Base-by-base conservation (phyloP, 192 early-diverging fungal genomes). In the Haplosporangium gracile region DNA sequence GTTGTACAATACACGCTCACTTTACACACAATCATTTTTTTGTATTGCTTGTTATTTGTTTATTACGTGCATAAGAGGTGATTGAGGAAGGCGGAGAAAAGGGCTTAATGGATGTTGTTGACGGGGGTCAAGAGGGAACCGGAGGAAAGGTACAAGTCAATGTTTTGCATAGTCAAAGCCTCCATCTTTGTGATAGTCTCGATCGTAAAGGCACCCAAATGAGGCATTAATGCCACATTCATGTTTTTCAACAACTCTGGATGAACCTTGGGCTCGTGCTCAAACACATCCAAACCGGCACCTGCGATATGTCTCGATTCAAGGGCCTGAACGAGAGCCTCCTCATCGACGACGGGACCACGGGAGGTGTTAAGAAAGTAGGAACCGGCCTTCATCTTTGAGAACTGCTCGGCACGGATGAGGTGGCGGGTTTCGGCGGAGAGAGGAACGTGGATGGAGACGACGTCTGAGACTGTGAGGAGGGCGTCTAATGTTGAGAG, bases 271-370 rank as follows among this genome's bases (percentile, higher is more conserved):
- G 90, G 90, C 53, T 91, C 90, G 10, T 85, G 42, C 57, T 91
- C 90, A 88, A 90, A 90, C 43, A 91, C 90, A 80, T 91, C 90
- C 29, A 91, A 49, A 3, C 89, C 90, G 1, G 90, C 90, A 20
- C 89, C 90, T 0, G 75, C 83, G 18, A 91, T 45, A 34, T 89
- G 81, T 15, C 90, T 89, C 9, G 77, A 76, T 29, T 89, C 74
- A 2, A 91, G 63, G 20, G 83, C 88, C 24, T 81, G 42, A 20
- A 83, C 80, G 11, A 91, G 60, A 4, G 89, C 88, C 26, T 85
- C 79, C 53, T 90, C 86, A 70, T 91, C 74, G 10, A 91, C 81
- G 0, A 89, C 81, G 15, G 83, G 83, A 0, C 90, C 90, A 24
- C 90, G 88, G 13, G 90, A 77, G 9, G 89, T 88, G 51, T 91